Evolutionary conservation across 1,139 yeast genomes (phyloP), one percentile per base, ranked within the genome.

Genomic region (Protomyces gravidus): DNA sequence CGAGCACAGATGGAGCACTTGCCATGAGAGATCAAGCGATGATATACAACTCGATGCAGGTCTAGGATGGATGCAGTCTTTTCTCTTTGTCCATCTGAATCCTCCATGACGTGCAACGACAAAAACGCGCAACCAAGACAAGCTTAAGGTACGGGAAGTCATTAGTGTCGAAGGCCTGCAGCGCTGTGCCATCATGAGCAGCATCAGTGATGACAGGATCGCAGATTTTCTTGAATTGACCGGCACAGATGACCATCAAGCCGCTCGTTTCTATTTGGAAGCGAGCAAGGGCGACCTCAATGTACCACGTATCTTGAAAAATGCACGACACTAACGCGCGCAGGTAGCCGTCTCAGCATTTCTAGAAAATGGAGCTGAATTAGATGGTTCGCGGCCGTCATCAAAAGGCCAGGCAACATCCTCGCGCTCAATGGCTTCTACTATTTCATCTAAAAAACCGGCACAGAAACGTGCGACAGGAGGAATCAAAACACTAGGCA

Each of bases 401-500:
- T 13, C 32, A 28, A 9, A 28, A 28, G 32, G 2, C 32, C 32
- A 28, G 2, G 13, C 32, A 1, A 28, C 42, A 6, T 36, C 42
- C 5, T 15, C 42, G 42, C 42, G 42, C 9, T 13, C 42, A 9
- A n/a, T 17, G 9, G 42, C 42, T 9, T n/a, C 21, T 11, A 28
- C 13, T 13, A 13, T 13, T 13, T 36, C 42, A n/a, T 36, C 42
- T 17, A n/a, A 17, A 19, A 36, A 36, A 6, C 2, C 19, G 3
- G 1, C 42, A 3, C 30, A 36, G 27, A 26, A 33, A 21, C 46
- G 45, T 27, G 9, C 25, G 9, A 50, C 45, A 13, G 33, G 46
- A 6, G 51, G 51, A 13, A 33, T 53, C 27, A 36, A 26, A 33
- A 63, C 65, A 6, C 48, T 80, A 83, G 85, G 83, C 65, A 75